Conservation (phyloP, 2,329 filamentous ascomycete species). For the Daldinia sp. region DNA sequence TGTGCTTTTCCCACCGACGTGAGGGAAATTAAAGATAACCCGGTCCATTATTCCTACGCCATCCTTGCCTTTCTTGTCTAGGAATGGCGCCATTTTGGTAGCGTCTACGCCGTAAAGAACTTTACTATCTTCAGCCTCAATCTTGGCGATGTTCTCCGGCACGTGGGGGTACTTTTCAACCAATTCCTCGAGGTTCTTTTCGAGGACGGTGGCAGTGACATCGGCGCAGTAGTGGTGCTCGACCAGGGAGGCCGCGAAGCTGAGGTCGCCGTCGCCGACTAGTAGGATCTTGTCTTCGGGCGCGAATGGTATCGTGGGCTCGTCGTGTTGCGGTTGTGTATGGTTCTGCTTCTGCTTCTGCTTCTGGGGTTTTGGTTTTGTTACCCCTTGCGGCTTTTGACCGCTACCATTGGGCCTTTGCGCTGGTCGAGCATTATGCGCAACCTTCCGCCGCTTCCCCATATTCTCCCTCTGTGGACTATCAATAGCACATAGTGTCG, state of each 20-base stretch:
- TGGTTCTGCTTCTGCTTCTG: slow-evolving; percentile 29
- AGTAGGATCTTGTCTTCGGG: slow-evolving; percentile 74
- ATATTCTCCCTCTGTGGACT: slow-evolving; percentile 47
- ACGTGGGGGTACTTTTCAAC: slow-evolving; percentile 78
- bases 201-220: slow-evolving; percentile 75
- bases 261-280: slow-evolving; percentile 82
- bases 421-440: slow-evolving; percentile 36
- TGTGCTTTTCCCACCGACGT: slow-evolving; percentile 89
- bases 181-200: slow-evolving; percentile 65
- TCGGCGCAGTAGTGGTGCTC: slow-evolving; percentile 70
- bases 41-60: slow-evolving; percentile 66
- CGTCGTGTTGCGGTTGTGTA: slow-evolving; percentile 45
- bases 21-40: slow-evolving; percentile 96
- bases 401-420: slow-evolving; percentile 21
- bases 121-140: slow-evolving; percentile 55
- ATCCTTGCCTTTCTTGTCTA: slow-evolving; percentile 50
- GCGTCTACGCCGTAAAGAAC: slow-evolving; percentile 74
- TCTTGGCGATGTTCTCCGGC: slow-evolving; percentile 62
- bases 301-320: slow-evolving; percentile 72
- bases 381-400: neutral
- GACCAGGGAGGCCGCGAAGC: slow-evolving; percentile 74
- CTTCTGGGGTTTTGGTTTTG: slow-evolving; percentile 20
- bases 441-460: slow-evolving; percentile 53
- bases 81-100: slow-evolving; percentile 65
- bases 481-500: slow-evolving; percentile 39